Base-by-base conservation (phyloP, 306 rosid genomes). In the Fagus crenata region DNA sequence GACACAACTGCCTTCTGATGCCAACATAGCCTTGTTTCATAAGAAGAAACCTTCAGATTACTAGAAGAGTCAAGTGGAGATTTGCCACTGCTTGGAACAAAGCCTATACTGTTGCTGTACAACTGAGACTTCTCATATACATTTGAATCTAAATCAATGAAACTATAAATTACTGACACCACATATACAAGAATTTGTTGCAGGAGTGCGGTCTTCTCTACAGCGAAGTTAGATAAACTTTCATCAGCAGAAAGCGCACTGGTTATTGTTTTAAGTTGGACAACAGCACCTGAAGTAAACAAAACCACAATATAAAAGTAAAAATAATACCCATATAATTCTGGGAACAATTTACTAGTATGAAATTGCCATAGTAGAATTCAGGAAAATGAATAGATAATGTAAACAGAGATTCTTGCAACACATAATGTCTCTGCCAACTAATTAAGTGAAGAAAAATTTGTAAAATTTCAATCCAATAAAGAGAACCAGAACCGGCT, bases 1-100 rank as follows among this genome's bases (percentile, higher is more conserved):
- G 91, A 95, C 82, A 90, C 87, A 87, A 90, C 86, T 71, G 98
- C 97, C 86, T 82, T 90, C 90, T 92, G 97, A 56, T 86, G 98
- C 98, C 98, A 95, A 72, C 71, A 81, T 72, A 89, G 76, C 79
- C 88, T 83, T 81, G 84, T 87, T 83, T 92, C 97, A 78, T 81
- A 56, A 75, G 88, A 83, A 68, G 90, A 85, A 78, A 76, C 85
- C 81, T 85, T 89, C 61, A 87, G 81, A 86, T 83, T 87, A 73
- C 86, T 74, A 68, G 92, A 83, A 87, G 85, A 84, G 79, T 81
- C 89, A 76, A 79, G 51, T 36, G 74, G 67, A 76, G 91, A 82
- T 72, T 73, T 78, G 78, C 82, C 82, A 79, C 67, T 82, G 77
- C 74, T 60, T 75, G 83, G 83, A 71, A 77, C 54, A 81, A 61